These are phyloP conservation scores for Fusarium sp. DNA, from an alignment of 2,329 filamentous ascomycete genomes.

Conservation along the genomic window DNA sequence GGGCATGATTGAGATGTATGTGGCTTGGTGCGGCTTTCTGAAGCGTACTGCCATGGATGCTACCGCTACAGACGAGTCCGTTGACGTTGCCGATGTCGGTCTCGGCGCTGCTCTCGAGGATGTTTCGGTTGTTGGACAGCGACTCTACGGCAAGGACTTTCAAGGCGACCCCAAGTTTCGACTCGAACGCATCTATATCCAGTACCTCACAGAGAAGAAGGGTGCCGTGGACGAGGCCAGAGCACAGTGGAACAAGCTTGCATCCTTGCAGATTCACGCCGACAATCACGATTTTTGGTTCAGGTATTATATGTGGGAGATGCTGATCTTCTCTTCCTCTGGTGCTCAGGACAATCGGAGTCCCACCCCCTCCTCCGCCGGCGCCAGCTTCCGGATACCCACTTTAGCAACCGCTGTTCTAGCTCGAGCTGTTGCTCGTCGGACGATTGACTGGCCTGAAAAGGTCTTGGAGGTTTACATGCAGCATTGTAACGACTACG, in stretches of 20 bases:
- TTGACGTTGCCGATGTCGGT: slow-evolving; percentile 90
- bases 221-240: slow-evolving; percentile 82
- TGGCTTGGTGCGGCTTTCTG: slow-evolving; percentile 94
- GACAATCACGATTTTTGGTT: slow-evolving; percentile 95
- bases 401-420: slow-evolving; percentile 81
- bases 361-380: slow-evolving; percentile 60
- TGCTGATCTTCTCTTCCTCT: slow-evolving; percentile 70
- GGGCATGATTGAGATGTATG: slow-evolving; percentile 89
- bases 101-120: slow-evolving; percentile 88
- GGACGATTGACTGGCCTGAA: slow-evolving; percentile 80
- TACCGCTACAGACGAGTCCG: slow-evolving; percentile 81
- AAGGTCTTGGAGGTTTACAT: slow-evolving; percentile 79
- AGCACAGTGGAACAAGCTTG: slow-evolving; percentile 79
- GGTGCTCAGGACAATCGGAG: slow-evolving; percentile 60
- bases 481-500: slow-evolving; percentile 90
- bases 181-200: slow-evolving; percentile 91
- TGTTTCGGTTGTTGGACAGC: slow-evolving; percentile 81
- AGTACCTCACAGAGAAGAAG: slow-evolving; percentile 89
- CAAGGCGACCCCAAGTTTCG: slow-evolving; percentile 90
- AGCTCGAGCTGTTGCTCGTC: slow-evolving; percentile 73
- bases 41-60: slow-evolving; percentile 85
- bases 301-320: slow-evolving; percentile 91
- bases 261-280: slow-evolving; percentile 71
- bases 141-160: slow-evolving; percentile 79
- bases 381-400: slow-evolving; percentile 71